Evolutionary conservation across 2,329 filamentous ascomycete species (phyloP), one percentile per base, ranked within the genome.

Genomic region (Fusarium mangiferae): DNA sequence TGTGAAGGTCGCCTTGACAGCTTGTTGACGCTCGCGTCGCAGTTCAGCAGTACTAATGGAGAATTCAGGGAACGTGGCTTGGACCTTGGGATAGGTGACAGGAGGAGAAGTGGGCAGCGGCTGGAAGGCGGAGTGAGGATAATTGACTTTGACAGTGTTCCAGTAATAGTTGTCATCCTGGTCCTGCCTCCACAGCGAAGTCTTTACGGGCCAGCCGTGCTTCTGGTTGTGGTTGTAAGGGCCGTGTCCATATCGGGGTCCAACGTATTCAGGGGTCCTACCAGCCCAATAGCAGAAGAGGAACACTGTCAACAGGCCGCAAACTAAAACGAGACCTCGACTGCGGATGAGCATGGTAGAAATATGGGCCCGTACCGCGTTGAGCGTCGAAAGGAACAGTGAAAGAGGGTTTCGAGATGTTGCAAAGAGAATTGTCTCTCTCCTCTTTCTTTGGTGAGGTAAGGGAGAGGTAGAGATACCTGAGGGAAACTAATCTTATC

Each of bases 1-100:
- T 28, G 61, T 35, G 36, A 88, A 88, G 0, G 82, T 81, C 2
- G 77, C 78, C 46, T 84, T 84, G 35, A 88, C 84, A 12, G 85
- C 81, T 5, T 82, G 80, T 20, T 78, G 79, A 17, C 81, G 81
- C 58, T 74, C 24, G 78, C 80, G n/a, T 84, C 85, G 52, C 80
- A 72, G 64, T 54, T 73, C 55, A 41, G 74, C 79, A 30, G 59
- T 52, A 24, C 65, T 64, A 54, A 69, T 76, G 12, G 78, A 66
- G 59, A 75, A 75, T 24, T 83, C 78, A 7, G 68, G 51, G 56
- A 83, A 83, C 0, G 62, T 59, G 6, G 79, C 73, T 68, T 84
- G 83, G 30, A 84, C 77, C 54, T 74, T 77, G 42, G 82, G 82
- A 51, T 81, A 81, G 26, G 52, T 72, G 36, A 77, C 58, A 1